These are phyloP conservation scores for Salix koriyanagi DNA, from an alignment of 345 rosid species.

Conservation along the genomic window DNA sequence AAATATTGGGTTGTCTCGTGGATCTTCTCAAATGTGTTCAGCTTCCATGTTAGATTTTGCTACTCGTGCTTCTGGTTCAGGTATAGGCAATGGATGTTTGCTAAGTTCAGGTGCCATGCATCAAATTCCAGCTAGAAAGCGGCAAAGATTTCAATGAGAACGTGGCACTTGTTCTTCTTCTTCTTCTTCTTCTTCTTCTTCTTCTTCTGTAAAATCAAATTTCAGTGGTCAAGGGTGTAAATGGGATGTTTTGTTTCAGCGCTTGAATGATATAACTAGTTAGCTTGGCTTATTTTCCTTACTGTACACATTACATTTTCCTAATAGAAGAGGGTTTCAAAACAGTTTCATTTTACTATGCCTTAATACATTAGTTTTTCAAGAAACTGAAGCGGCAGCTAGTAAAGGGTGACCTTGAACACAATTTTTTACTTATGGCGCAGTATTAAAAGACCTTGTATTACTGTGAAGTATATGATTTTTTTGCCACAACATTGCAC, in stretches of 20 bases:
- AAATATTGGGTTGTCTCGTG: constrained; percentile 20
- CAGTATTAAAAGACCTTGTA: not conserved
- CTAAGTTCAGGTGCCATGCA: constrained; percentile 22
- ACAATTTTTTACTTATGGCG: not conserved
- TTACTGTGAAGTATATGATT: not conserved
- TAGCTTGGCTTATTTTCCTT: not conserved
- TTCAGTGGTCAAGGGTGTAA: constrained; percentile 30
- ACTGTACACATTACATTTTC: constrained; percentile 2
- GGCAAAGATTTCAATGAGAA: constrained; percentile 58
- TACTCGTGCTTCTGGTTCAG: constrained; percentile 29
- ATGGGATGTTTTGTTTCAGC: constrained; percentile 11
- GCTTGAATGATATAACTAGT: constrained; percentile 21
- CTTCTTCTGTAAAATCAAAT: constrained; percentile 13
- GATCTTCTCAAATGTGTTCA: constrained; percentile 43
- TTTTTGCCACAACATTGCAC: not conserved
- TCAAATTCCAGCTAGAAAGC: constrained; percentile 38
- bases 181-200: not conserved
- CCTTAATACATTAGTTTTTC: too few relatives aligned
- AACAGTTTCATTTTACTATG: too few relatives aligned
- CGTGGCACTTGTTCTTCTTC: not conserved
- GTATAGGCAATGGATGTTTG: constrained; percentile 17
- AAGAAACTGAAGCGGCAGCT: not conserved
- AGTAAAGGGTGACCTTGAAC: not conserved
- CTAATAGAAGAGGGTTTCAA: not conserved
- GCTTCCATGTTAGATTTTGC: constrained; percentile 48